Evolutionary conservation across 306 rosid genomes (phyloP).

Genomic region (Styphnolobium japonicum): DNA sequence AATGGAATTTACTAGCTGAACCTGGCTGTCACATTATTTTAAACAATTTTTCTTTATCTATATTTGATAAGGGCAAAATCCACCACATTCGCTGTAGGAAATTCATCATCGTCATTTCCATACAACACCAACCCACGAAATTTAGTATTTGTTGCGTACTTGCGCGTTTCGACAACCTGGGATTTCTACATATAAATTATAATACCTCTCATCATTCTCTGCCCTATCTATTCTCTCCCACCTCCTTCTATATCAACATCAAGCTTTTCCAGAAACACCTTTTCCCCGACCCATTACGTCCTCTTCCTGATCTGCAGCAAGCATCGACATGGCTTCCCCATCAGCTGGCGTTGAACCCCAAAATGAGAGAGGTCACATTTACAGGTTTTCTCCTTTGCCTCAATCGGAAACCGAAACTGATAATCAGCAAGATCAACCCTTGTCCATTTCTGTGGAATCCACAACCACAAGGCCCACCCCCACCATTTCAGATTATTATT

Average conservation of each 20-base stretch:
- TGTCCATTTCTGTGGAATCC: slow-evolving; percentile 24
- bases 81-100: not conserved
- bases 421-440: not conserved
- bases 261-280: not conserved
- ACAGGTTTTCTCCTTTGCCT: slow-evolving; percentile 24
- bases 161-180: not conserved
- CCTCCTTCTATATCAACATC: not conserved
- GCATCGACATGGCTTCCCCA: slow-evolving; percentile 22
- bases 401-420: slow-evolving; percentile 22
- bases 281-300: not conserved
- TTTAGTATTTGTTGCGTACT: not conserved
- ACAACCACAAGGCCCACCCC: not conserved
- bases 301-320: not conserved
- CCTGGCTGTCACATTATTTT: not conserved
- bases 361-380: slow-evolving; percentile 18
- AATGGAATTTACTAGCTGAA: not conserved
- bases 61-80: slow-evolving; percentile 2
- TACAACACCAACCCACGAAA: not conserved
- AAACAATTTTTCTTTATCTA: not conserved
- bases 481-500: not conserved
- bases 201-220: not conserved
- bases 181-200: not conserved
- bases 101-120: not conserved
- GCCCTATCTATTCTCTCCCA: not conserved
- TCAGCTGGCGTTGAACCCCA: not conserved